These are phyloP conservation scores for Phytopythium sindhum DNA, from an alignment of 352 stramenopile genomes.

Conservation along the genomic window DNA sequence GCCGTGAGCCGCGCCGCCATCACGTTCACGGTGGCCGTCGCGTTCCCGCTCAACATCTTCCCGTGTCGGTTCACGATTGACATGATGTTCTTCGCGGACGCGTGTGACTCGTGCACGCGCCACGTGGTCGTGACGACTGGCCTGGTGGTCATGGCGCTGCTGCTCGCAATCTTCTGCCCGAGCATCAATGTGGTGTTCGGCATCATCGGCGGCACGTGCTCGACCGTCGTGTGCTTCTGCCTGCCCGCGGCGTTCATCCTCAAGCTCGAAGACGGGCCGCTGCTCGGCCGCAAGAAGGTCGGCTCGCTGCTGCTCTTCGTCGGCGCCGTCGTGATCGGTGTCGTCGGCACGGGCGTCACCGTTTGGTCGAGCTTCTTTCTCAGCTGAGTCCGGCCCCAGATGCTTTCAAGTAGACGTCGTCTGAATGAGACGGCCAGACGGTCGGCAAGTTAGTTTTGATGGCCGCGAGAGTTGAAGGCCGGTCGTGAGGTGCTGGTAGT, in stretches of 20 bases:
- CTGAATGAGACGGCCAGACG: too few relatives aligned
- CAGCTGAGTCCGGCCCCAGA: neutral
- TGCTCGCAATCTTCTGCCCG: conserved; percentile 81
- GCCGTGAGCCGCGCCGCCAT: conserved; percentile 78
- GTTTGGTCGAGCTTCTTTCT: conserved; percentile 63
- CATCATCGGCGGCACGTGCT: conserved; percentile 84
- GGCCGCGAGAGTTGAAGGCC: too few relatives aligned
- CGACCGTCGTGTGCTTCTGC: conserved; percentile 81
- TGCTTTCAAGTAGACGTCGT: neutral
- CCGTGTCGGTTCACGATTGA: conserved; percentile 84
- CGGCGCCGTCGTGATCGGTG: conserved; percentile 66
- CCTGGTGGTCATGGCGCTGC: conserved; percentile 61
- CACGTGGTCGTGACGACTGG: conserved; percentile 62
- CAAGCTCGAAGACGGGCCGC: conserved; percentile 73
- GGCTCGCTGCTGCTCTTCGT: conserved; percentile 69
- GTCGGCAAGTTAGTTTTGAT: too few relatives aligned
- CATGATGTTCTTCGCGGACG: conserved; percentile 87
- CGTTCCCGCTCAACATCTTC: conserved; percentile 87
- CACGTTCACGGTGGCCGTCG: conserved; percentile 82
- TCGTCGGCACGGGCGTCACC: conserved; percentile 64
- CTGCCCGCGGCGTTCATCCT: conserved; percentile 82
- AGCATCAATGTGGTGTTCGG: conserved; percentile 86
- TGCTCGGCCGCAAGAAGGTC: conserved; percentile 70
- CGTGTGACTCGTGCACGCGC: conserved; percentile 60
- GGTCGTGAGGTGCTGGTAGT: too few relatives aligned